Evolutionary conservation across 257 asterid genomes (phyloP).

Genomic region (Cynanchum wilfordii): DNA sequence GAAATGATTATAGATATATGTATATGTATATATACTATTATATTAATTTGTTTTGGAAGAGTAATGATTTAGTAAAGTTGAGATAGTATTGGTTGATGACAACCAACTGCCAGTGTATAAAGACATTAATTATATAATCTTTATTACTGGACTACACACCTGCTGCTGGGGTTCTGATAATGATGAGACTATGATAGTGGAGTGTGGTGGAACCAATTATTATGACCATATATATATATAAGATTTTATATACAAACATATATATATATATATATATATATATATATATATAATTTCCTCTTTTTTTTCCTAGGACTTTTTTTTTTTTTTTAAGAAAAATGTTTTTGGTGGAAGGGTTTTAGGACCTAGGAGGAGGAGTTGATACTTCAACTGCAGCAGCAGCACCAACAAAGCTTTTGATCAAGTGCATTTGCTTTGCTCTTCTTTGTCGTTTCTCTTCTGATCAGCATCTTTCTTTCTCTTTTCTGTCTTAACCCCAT

Average conservation of each 20-base stretch:
- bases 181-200: constrained; percentile 16
- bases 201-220: constrained; percentile 30
- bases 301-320: neutral
- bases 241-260: too few relatives aligned
- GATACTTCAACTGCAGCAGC: too few relatives aligned
- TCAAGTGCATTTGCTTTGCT: too few relatives aligned
- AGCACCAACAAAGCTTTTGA: too few relatives aligned
- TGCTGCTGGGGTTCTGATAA: constrained; percentile 13
- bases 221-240: neutral
- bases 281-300: neutral
- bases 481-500: too few relatives aligned
- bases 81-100: constrained; percentile 28
- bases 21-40: neutral
- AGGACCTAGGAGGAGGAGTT: too few relatives aligned
- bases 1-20: constrained; percentile 7
- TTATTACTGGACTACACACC: constrained; percentile 9
- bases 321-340: too few relatives aligned
- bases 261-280: neutral
- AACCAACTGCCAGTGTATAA: constrained; percentile 28
- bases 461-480: too few relatives aligned
- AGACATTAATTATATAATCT: neutral
- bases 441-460: too few relatives aligned
- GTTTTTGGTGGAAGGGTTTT: neutral
- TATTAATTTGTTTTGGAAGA: neutral
- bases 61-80: neutral